phyloP scores from a whole-genome alignment of 345 rosid genomes.

The Linum usitatissimum region DNA sequence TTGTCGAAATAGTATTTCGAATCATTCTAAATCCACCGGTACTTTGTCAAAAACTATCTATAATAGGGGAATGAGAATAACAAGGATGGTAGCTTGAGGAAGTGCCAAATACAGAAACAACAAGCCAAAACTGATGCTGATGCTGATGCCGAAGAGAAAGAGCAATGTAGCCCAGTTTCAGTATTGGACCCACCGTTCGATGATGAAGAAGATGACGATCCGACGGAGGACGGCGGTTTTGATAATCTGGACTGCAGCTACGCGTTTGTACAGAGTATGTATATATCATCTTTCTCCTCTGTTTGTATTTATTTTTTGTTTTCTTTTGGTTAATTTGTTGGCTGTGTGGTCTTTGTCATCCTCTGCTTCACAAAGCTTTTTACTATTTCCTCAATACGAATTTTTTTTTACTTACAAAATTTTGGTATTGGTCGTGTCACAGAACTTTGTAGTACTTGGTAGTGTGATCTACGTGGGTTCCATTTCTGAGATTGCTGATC shows the following conservation, averaged over 20 bases:
- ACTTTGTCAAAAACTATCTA: slow-evolving; percentile 5
- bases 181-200: slow-evolving; percentile 84
- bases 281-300: background rate
- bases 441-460: too few species aligned
- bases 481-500: background rate
- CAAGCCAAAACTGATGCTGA: slow-evolving; percentile 21
- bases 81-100: slow-evolving; percentile 27
- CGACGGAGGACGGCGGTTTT: slow-evolving; percentile 21
- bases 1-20: background rate
- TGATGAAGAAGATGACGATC: slow-evolving; percentile 44
- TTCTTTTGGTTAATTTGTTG: background rate
- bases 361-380: background rate
- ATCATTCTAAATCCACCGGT: too few species aligned
- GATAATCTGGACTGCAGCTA: slow-evolving; percentile 40
- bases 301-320: too few species aligned
- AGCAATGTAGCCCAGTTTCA: slow-evolving; percentile 89
- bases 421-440: too few species aligned
- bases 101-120: slow-evolving; percentile 9
- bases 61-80: slow-evolving; percentile 26
- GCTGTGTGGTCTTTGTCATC: slow-evolving; percentile 30
- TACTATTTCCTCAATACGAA: background rate
- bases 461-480: slow-evolving; percentile 12
- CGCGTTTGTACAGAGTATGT: slow-evolving; percentile 74
- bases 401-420: too few species aligned
- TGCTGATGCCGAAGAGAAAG: slow-evolving; percentile 43